Conservation (phyloP, 176 grass and related monocot species). For the Oryza glumipatula region DNA sequence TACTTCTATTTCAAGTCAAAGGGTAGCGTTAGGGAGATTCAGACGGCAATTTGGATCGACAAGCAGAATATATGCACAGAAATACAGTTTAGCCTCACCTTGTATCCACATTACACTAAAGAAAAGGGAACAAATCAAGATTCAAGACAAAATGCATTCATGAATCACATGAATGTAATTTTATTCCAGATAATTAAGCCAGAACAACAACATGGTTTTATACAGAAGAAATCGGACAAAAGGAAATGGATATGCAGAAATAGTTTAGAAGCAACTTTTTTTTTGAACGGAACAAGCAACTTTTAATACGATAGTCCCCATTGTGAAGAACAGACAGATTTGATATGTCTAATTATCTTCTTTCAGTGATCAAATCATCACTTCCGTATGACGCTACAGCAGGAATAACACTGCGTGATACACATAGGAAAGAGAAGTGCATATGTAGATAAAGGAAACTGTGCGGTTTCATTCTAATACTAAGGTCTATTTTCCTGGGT, state of each 20-base stretch:
- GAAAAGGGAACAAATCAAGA: slow-evolving; percentile 8
- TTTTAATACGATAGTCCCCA: not conserved
- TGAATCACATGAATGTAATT: not conserved
- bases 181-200: not conserved
- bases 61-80: slow-evolving; percentile 8
- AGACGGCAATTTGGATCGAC: slow-evolving; percentile 1
- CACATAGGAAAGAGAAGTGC: not conserved
- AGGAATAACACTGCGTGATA: slow-evolving; percentile 7
- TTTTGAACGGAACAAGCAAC: not conserved
- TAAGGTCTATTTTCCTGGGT: not conserved
- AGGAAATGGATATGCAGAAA: not conserved
- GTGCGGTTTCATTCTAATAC: not conserved
- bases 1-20: slow-evolving; percentile 3
- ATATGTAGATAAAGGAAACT: not conserved
- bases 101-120: not conserved
- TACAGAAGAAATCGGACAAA: not conserved
- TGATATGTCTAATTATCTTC: not conserved
- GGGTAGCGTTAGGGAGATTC: not conserved
- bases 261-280: not conserved
- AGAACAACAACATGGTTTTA: not conserved
- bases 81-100: not conserved
- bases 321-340: not conserved
- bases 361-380: not conserved
- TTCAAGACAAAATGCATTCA: slow-evolving; percentile 15
- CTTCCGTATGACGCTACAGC: slow-evolving; percentile 11